These are phyloP conservation scores for Fusarium staphyleae DNA, from an alignment of 2,329 filamentous ascomycete species.

Conservation along the genomic window DNA sequence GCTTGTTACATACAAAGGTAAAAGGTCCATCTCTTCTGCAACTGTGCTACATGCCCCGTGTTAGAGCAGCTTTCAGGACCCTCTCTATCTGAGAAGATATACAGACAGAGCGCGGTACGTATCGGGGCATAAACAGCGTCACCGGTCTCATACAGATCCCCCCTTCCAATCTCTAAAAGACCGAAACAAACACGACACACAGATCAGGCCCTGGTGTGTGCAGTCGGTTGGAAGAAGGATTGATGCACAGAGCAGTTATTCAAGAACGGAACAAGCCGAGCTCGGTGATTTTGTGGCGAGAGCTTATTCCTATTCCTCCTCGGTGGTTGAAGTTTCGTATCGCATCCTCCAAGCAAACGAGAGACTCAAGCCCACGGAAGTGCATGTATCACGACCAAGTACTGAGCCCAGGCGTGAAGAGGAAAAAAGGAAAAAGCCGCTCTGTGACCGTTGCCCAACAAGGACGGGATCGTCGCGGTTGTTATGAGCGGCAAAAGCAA, in stretches of 20 bases:
- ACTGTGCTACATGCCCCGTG: conserved; percentile 17
- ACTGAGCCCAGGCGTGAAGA: conserved; percentile 12
- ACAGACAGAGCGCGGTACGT: conserved; percentile 5
- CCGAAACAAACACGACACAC: conserved; percentile 17
- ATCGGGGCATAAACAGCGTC: conserved; percentile 12
- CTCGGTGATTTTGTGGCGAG: conserved; percentile 26
- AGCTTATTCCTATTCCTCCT: conserved; percentile 14
- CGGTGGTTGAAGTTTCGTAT: conserved; percentile 6
- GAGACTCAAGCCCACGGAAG: conserved; percentile 9
- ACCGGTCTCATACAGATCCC: conserved; percentile 25
- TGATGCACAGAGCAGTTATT: conserved; percentile 18
- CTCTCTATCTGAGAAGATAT: too few relatives aligned
- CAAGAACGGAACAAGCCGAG: conserved; percentile 13
- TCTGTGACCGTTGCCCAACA: conserved; percentile 20
- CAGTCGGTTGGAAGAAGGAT: conserved; percentile 15
- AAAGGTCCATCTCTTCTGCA: conserved; percentile 6
- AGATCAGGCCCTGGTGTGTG: conserved; percentile 23
- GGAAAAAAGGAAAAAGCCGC: conserved; percentile 8
- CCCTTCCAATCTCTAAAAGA: conserved; percentile 18
- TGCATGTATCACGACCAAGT: conserved; percentile 25
- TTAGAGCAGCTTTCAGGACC: not conserved
- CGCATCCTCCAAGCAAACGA: not conserved
- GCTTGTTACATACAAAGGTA: not conserved
- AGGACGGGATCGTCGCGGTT: conserved; percentile 23
- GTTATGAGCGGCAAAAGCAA: conserved; percentile 7